These are phyloP conservation scores for Penicillium digitatum DNA, from an alignment of 2,329 filamentous ascomycete species.

Conservation along the genomic window DNA sequence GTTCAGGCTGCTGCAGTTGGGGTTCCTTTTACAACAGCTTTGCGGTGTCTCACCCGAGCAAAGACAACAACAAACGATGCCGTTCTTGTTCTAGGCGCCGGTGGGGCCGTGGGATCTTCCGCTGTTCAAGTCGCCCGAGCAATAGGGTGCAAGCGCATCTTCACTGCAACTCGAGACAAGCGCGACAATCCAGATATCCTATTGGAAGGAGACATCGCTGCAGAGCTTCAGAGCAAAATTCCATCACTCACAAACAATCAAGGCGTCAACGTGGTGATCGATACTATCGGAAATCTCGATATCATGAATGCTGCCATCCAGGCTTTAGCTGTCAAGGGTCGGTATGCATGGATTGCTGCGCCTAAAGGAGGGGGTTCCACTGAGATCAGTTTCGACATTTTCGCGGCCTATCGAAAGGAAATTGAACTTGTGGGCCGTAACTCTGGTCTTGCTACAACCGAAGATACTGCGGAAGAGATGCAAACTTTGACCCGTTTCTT, in stretches of 20 bases:
- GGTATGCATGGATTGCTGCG: conserved; percentile 27
- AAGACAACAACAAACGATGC: conserved; percentile 20
- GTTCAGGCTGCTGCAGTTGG: conserved; percentile 29
- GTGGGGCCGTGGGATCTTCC: conserved; percentile 28
- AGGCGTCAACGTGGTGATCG: conserved; percentile 23
- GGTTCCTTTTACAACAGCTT: conserved; percentile 27
- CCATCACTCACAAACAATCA: conserved; percentile 10
- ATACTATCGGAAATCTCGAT: conserved; percentile 27
- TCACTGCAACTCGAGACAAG: conserved; percentile 21
- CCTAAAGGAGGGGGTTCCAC: conserved; percentile 15
- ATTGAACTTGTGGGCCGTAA: conserved; percentile 20
- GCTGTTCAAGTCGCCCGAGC: conserved; percentile 23
- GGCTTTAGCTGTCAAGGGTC: conserved; percentile 21
- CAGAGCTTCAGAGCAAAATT: conserved; percentile 1
- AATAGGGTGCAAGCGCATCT: conserved; percentile 24
- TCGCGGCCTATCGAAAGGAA: conserved; percentile 21
- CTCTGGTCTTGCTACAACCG: conserved; percentile 9
- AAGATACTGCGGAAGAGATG: conserved; percentile 13
- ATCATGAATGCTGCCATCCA: conserved; percentile 26
- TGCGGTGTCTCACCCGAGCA: conserved; percentile 21
- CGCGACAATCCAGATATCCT: conserved; percentile 21
- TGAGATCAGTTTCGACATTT: conserved; percentile 15
- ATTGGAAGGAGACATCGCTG: background rate
- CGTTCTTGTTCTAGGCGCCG: conserved; percentile 30
- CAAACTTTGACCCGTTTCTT: conserved; percentile 12